These are phyloP conservation scores for Ilyonectria sp. DNA, from an alignment of 2,329 filamentous ascomycete species.

Conservation along the genomic window DNA sequence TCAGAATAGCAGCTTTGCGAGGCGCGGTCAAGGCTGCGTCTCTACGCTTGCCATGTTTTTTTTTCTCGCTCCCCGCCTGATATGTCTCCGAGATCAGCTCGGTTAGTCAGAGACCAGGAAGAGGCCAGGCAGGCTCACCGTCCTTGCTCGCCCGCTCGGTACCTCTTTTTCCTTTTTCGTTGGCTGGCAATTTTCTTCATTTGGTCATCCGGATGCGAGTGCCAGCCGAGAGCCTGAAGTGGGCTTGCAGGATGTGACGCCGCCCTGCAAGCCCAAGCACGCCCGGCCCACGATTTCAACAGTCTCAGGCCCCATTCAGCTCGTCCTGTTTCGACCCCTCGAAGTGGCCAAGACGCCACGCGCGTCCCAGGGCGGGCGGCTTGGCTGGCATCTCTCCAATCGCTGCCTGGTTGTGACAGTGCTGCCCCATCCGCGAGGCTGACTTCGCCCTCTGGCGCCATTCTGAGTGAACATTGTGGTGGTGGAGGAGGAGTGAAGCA, in stretches of 20 bases:
- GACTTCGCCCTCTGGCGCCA: slow-evolving; percentile 18
- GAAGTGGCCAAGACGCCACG: slow-evolving; percentile 17
- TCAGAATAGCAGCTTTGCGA: slow-evolving; percentile 42
- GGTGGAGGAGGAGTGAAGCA: slow-evolving; percentile 3
- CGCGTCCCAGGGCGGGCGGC: neutral
- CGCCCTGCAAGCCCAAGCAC: slow-evolving; percentile 7
- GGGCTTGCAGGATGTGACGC: neutral
- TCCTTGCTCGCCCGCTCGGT: neutral
- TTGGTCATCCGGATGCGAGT: neutral
- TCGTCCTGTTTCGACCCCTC: slow-evolving; percentile 8
- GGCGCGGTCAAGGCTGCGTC: slow-evolving; percentile 22
- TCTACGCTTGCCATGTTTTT: neutral
- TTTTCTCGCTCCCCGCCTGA: slow-evolving; percentile 7
- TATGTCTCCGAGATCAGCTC: slow-evolving; percentile 12
- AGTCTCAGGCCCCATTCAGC: slow-evolving; percentile 15
- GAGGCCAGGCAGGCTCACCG: neutral
- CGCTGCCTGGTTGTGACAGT: slow-evolving; percentile 28
- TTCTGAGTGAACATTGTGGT: slow-evolving; percentile 13
- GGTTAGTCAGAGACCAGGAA: neutral
- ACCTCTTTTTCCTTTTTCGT: neutral
- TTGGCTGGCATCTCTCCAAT: slow-evolving; percentile 33
- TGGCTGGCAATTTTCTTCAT: neutral
- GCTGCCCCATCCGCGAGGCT: slow-evolving; percentile 27
- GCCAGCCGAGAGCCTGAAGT: neutral
- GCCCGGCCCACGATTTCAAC: neutral